phyloP scores from a whole-genome alignment of 306 rosid species.

The Trifolium subterraneum region DNA sequence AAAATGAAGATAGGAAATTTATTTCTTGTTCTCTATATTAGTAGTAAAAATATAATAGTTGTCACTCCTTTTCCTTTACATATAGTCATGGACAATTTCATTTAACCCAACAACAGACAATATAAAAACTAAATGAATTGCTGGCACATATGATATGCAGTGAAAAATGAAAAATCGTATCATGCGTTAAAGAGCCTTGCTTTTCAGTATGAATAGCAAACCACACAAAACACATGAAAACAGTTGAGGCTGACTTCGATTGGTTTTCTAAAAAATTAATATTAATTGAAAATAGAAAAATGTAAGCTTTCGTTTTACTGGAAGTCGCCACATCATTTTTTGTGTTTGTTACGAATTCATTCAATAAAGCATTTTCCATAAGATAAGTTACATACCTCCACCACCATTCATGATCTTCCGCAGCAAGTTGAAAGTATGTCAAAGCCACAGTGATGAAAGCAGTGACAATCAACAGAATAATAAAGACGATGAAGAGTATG shows the following conservation, averaged over 20 bases:
- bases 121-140: slow-evolving; percentile 18
- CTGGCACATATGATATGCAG: slow-evolving; percentile 8
- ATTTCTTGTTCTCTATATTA: slow-evolving; percentile 4
- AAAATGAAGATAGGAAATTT: slow-evolving; percentile 2
- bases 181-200: neutral
- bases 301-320: neutral
- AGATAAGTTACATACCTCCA: slow-evolving; percentile 71
- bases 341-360: neutral
- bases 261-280: neutral
- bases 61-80: neutral
- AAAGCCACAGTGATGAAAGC: slow-evolving; percentile 98
- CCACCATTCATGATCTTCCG: slow-evolving; percentile 99
- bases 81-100: slow-evolving; percentile 17
- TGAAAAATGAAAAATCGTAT: neutral
- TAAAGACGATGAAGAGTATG: slow-evolving; percentile 90
- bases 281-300: neutral
- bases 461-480: slow-evolving; percentile 93
- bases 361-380: neutral
- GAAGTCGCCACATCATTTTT: neutral
- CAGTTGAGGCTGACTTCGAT: neutral
- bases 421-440: slow-evolving; percentile 98
- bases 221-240: neutral
- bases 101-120: slow-evolving; percentile 14
- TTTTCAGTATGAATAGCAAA: neutral
- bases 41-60: slow-evolving; percentile 15